Conservation (phyloP, 1,139 yeast genomes). For the Pichiaceae sp. region DNA sequence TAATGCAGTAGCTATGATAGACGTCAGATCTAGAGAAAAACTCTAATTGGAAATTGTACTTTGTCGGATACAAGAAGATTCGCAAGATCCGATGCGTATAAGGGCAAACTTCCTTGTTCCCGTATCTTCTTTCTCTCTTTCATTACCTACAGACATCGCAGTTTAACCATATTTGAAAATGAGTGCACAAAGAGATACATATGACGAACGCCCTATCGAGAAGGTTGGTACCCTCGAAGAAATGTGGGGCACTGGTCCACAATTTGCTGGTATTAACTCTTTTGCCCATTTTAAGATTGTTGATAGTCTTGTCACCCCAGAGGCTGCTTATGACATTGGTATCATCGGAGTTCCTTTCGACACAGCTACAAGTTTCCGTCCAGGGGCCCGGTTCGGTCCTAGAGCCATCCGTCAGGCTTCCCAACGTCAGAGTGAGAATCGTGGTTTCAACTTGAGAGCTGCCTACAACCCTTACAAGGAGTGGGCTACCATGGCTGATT, state of each 20-base stretch:
- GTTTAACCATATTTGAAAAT: too few relatives aligned
- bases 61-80: too few relatives aligned
- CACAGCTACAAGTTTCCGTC: constrained; percentile 64
- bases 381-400: constrained; percentile 79
- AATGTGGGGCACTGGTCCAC: constrained; percentile 59
- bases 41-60: too few relatives aligned
- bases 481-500: constrained; percentile 66
- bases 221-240: constrained; percentile 29
- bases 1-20: too few relatives aligned
- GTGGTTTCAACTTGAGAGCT: constrained; percentile 67
- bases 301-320: constrained; percentile 44
- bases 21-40: too few relatives aligned
- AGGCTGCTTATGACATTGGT: constrained; percentile 50
- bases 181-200: too few relatives aligned
- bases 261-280: constrained; percentile 60
- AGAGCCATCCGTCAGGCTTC: constrained; percentile 67
- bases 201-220: too few relatives aligned
- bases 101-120: too few relatives aligned
- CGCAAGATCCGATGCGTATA: too few relatives aligned
- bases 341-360: constrained; percentile 73
- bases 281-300: constrained; percentile 63
- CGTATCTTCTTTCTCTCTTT: too few relatives aligned
- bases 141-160: too few relatives aligned
- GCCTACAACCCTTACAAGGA: constrained; percentile 52
- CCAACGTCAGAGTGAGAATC: constrained; percentile 55